Percentiles rank a stretch among this genome's conserved stretches.
These are phyloP conservation scores for Iris macrosiphon DNA, from an alignment of 106 monocot genomes.

Conservation along the genomic window DNA sequence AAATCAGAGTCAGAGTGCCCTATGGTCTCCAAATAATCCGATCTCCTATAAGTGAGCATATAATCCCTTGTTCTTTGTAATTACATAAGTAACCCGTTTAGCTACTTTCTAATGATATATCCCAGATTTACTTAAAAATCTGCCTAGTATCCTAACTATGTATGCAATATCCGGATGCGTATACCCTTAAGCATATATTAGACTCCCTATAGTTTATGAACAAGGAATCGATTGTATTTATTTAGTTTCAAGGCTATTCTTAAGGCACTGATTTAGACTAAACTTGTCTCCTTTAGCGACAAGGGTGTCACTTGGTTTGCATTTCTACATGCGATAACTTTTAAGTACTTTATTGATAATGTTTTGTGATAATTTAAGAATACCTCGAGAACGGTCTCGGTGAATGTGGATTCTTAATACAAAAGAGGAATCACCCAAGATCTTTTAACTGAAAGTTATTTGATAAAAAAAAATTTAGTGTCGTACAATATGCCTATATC, in stretches of 20 bases:
- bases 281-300: too few relatives aligned
- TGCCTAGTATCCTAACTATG: background rate
- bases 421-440: background rate
- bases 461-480: too few relatives aligned
- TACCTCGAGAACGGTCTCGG: background rate
- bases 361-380: background rate
- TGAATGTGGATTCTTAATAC: background rate
- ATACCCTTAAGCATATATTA: too few relatives aligned
- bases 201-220: too few relatives aligned
- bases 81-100: background rate
- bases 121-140: background rate
- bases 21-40: background rate
- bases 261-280: too few relatives aligned
- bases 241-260: too few relatives aligned
- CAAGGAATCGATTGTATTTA: too few relatives aligned
- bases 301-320: background rate
- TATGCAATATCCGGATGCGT: too few relatives aligned
- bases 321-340: background rate
- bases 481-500: too few relatives aligned
- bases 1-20: background rate
- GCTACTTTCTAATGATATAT: background rate
- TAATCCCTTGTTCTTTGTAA: slow-evolving; percentile 4
- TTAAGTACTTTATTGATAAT: too few relatives aligned
- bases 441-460: background rate
- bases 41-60: background rate